Percentiles rank a stretch among this genome's conserved stretches.
These are phyloP conservation scores for Ostreobium quekettii DNA, from an alignment of 139 green algal species.

Conservation along the genomic window DNA sequence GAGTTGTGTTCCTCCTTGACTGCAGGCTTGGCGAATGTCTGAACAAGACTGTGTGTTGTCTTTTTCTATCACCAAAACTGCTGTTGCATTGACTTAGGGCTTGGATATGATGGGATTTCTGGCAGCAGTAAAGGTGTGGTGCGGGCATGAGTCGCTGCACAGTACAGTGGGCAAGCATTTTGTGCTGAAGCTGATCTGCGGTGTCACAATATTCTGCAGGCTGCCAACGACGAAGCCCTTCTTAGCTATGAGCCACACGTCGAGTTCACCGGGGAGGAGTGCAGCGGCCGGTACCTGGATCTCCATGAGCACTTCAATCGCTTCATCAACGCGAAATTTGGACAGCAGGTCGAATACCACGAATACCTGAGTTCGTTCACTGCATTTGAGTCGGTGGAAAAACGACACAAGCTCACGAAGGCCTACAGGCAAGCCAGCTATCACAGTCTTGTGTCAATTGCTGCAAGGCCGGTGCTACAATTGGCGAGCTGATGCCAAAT, in stretches of 20 bases:
- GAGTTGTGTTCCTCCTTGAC: no score
- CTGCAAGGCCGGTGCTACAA: no score
- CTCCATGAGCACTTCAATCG: conserved; percentile 63
- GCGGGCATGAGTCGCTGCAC: no score
- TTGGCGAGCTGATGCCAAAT: no score
- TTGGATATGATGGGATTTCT: not conserved
- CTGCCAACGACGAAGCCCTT: conserved; percentile 48
- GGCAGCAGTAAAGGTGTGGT: not conserved
- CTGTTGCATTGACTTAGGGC: not conserved
- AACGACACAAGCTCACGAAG: conserved; percentile 25
- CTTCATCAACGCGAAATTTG: conserved; percentile 83
- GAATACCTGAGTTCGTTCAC: conserved; percentile 52
- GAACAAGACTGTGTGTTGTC: no score
- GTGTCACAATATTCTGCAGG: no score
- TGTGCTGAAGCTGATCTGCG: no score
- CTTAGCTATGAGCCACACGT: conserved; percentile 45
- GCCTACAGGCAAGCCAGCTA: conserved; percentile 42
- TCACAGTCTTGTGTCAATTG: conserved; percentile 6
- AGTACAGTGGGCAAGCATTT: no score
- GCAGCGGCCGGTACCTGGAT: conserved; percentile 81
- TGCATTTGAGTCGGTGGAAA: conserved; percentile 38
- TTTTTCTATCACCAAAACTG: not conserved
- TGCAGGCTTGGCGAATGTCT: no score
- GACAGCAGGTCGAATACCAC: conserved; percentile 54
- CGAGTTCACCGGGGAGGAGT: conserved; percentile 84